Conservation (phyloP, 106 monocot species). For the Platanthera guangdongensis region DNA sequence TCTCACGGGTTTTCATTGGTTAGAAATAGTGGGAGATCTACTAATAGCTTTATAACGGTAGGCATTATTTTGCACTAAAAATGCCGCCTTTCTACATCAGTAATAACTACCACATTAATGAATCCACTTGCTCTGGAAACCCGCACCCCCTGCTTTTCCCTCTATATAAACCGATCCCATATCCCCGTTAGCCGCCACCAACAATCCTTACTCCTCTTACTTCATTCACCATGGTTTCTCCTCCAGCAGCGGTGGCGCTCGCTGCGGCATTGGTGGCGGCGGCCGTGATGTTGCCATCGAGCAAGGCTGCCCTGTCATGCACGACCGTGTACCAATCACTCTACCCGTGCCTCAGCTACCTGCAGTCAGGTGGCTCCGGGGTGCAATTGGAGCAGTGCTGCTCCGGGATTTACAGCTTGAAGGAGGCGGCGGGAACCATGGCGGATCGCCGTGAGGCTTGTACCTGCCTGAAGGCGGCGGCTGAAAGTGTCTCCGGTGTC, state of each 20-base stretch:
- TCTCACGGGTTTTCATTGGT: too few species aligned
- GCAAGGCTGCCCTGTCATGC: conserved; percentile 7
- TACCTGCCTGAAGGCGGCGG: conserved; percentile 13
- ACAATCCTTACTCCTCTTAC: neutral
- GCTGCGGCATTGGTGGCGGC: neutral
- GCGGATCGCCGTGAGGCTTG: conserved; percentile 19
- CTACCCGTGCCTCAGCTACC: conserved; percentile 16
- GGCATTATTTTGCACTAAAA: neutral
- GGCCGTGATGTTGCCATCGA: neutral
- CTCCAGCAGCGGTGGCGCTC: neutral
- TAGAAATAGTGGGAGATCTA: too few species aligned
- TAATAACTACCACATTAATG: neutral
- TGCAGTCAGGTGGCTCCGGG: neutral
- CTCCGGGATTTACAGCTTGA: conserved; percentile 10
- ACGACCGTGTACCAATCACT: neutral
- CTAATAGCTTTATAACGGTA: too few species aligned
- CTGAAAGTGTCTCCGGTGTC: neutral
- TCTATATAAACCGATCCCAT: neutral
- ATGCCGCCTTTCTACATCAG: neutral
- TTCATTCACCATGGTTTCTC: neutral
- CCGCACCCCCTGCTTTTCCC: neutral
- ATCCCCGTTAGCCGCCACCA: neutral
- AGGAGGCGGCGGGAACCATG: neutral
- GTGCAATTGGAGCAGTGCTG: conserved; percentile 1
- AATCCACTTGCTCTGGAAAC: neutral